Percentiles rank a stretch among this genome's conserved stretches.
Conservation (phyloP, 2,329 filamentous ascomycete genomes). For the Berkeleyomyces rouxiae region DNA sequence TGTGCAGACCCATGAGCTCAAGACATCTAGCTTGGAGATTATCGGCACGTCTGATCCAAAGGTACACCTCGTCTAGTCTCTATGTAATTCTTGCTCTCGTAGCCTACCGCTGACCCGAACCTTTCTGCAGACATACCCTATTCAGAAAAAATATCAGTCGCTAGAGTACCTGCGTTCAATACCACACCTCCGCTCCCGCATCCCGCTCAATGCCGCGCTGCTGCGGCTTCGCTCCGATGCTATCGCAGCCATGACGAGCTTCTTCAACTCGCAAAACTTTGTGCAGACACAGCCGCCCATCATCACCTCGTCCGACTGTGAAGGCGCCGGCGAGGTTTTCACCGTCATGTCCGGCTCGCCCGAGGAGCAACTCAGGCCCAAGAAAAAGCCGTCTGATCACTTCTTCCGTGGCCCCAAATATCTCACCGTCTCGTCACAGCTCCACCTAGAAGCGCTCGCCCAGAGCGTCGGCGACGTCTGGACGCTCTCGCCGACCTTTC, state of each 20-base stretch:
- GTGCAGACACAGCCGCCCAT: conserved; percentile 82
- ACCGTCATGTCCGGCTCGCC: conserved; percentile 37
- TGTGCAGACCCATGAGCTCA: conserved; percentile 52
- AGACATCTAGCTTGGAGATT: conserved; percentile 50
- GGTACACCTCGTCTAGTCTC: conserved; percentile 32
- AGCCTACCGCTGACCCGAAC: not conserved
- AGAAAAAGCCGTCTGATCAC: conserved; percentile 25
- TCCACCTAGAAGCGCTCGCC: conserved; percentile 83
- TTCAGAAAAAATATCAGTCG: conserved; percentile 93
- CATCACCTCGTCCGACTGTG: conserved; percentile 92
- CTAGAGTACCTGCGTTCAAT: conserved; percentile 76
- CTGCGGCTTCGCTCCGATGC: conserved; percentile 70
- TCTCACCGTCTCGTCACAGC: conserved; percentile 82
- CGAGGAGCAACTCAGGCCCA: conserved; percentile 17
- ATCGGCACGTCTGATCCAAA: conserved; percentile 65
- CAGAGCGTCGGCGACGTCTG: conserved; percentile 83
- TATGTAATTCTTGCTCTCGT: no score
- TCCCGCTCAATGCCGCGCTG: conserved; percentile 64
- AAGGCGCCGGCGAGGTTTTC: conserved; percentile 92
- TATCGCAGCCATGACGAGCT: conserved; percentile 54
- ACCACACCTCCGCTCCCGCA: conserved; percentile 71
- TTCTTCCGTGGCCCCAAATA: conserved; percentile 89
- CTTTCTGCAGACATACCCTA: conserved; percentile 55
- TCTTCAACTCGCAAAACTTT: conserved; percentile 56
- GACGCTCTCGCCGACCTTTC: conserved; percentile 85